Conservation (phyloP, 1,284 basidiomycete species). For the Volvariella volvacea region DNA sequence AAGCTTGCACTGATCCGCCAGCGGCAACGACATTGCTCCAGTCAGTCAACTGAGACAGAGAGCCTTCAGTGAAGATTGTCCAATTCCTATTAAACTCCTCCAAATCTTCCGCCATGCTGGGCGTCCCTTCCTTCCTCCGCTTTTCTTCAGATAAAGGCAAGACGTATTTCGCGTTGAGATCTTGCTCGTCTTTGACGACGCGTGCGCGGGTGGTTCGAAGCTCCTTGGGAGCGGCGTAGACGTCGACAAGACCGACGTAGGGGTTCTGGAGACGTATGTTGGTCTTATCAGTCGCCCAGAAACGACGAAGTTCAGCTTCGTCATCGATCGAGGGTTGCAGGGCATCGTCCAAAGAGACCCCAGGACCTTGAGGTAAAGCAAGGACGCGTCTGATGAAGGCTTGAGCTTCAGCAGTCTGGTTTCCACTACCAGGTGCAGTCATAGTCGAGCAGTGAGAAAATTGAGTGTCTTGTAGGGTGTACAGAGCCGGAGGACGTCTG, state of each 20-base stretch:
- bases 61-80: conserved; percentile 50
- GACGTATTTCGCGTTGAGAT: conserved; percentile 33
- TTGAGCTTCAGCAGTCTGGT: conserved; percentile 29
- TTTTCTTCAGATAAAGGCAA: conserved; percentile 33
- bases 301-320: conserved; percentile 43
- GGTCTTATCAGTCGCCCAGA: conserved; percentile 45
- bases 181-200: conserved; percentile 30
- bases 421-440: too few species aligned
- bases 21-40: conserved; percentile 56
- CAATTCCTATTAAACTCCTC: conserved; percentile 57
- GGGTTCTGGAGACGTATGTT: conserved; percentile 37
- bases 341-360: conserved; percentile 32
- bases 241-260: conserved; percentile 49
- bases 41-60: conserved; percentile 37
- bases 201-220: conserved; percentile 40
- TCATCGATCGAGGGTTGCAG: conserved; percentile 47
- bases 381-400: conserved; percentile 34
- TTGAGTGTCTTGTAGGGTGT: too few species aligned
- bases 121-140: conserved; percentile 35
- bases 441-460: too few species aligned
- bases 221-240: conserved; percentile 40
- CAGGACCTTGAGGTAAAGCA: conserved; percentile 28
- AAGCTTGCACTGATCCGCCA: conserved; percentile 52
- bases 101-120: conserved; percentile 36
- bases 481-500: too few species aligned